These are phyloP conservation scores for Nakazawaea sp. DNA, from an alignment of 805 yeast species.

Conservation along the genomic window DNA sequence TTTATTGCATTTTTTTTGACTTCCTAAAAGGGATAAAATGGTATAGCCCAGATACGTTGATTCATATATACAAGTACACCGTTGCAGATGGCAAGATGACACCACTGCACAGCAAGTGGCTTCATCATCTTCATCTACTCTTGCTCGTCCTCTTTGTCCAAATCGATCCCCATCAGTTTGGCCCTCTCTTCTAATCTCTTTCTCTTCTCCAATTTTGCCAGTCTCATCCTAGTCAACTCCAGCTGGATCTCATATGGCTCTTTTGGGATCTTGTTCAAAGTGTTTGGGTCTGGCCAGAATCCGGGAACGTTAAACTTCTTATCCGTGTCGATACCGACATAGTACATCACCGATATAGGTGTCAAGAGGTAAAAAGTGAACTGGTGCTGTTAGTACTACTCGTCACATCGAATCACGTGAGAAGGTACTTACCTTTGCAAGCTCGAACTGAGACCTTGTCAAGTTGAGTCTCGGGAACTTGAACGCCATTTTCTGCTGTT, in stretches of 20 bases:
- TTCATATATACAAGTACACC: background rate
- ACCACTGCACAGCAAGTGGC: background rate
- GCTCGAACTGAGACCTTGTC: slow-evolving; percentile 46
- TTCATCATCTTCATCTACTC: background rate
- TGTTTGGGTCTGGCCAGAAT: slow-evolving; percentile 95
- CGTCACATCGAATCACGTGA: background rate
- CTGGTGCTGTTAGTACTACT: slow-evolving; percentile 24
- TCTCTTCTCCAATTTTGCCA: slow-evolving; percentile 69
- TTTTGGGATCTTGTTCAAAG: slow-evolving; percentile 85
- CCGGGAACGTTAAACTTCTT: slow-evolving; percentile 86
- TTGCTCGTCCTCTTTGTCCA: slow-evolving; percentile 37
- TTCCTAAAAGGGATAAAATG: too few species aligned
- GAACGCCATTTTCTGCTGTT: too few species aligned
- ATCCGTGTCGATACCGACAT: slow-evolving; percentile 87
- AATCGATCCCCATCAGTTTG: slow-evolving; percentile 55
- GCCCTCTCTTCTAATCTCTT: slow-evolving; percentile 67
- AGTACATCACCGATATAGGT: slow-evolving; percentile 90
- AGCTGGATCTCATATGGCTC: slow-evolving; percentile 89
- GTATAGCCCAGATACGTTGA: too few species aligned
- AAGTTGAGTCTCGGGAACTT: slow-evolving; percentile 19
- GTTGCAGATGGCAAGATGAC: background rate
- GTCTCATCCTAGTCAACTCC: slow-evolving; percentile 81
- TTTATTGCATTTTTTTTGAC: too few species aligned
- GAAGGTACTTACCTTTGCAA: slow-evolving; percentile 33
- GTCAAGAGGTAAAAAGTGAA: slow-evolving; percentile 80